phyloP scores from a whole-genome alignment of 2,329 filamentous ascomycete genomes.

The Magnaporthiopsis rhizophila region DNA sequence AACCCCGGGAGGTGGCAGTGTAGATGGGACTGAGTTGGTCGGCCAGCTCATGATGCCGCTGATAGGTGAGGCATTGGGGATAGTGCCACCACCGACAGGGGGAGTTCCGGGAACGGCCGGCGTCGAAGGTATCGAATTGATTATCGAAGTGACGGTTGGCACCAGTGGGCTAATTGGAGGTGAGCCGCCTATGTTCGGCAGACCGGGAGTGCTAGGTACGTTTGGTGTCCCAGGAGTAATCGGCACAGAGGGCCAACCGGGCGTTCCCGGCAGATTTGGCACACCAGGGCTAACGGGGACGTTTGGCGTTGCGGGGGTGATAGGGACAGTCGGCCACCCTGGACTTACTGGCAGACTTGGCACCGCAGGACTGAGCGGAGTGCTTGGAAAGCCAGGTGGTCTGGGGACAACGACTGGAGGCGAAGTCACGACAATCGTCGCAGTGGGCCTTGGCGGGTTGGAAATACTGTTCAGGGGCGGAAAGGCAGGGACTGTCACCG shows the following conservation, averaged over 20 bases:
- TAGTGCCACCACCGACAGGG: too few relatives aligned
- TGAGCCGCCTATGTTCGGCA: not conserved
- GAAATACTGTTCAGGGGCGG: not conserved
- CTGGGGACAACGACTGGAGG: not conserved
- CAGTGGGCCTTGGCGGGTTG: not conserved
- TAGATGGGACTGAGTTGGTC: not conserved
- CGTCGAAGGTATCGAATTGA: not conserved
- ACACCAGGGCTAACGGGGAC: not conserved
- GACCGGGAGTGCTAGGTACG: not conserved
- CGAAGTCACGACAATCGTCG: not conserved
- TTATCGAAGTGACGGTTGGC: not conserved
- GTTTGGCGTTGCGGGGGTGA: not conserved
- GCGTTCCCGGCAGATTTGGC: not conserved
- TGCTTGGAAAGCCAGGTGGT: conserved; percentile 1
- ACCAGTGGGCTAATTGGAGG: not conserved
- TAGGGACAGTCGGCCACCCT: not conserved
- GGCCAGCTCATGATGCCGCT: not conserved
- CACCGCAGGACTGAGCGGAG: not conserved
- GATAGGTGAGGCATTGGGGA: not conserved
- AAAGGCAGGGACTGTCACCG: conserved; percentile 1
- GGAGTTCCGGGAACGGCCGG: not conserved
- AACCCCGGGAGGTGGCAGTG: not conserved
- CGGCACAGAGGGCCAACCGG: not conserved
- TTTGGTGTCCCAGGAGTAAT: not conserved
- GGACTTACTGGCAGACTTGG: not conserved